Evolutionary conservation across 1,284 basidiomycete species (phyloP).

Genomic region (Coriolopsis trogii): DNA sequence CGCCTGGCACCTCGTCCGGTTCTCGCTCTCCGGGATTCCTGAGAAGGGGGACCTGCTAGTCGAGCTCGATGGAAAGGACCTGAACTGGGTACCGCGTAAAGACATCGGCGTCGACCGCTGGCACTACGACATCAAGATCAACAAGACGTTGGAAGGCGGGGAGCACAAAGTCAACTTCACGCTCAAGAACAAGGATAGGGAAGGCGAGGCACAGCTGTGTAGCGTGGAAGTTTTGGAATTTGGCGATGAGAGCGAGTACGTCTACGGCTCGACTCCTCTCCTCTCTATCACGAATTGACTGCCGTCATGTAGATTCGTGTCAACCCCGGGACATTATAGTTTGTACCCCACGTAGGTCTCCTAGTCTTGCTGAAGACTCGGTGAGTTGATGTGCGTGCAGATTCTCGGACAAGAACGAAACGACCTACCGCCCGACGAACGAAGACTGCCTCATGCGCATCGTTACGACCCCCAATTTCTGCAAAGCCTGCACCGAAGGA

Average conservation of each 20-base stretch:
- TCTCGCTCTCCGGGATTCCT: conserved; percentile 81
- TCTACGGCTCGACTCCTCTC: not conserved
- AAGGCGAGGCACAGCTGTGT: conserved; percentile 71
- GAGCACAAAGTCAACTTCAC: conserved; percentile 60
- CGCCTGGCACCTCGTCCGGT: conserved; percentile 63
- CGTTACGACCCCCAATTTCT: conserved; percentile 73
- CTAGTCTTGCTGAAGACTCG: not conserved
- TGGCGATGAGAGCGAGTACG: conserved; percentile 65
- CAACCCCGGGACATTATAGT: conserved; percentile 61
- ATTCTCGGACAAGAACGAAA: conserved; percentile 61
- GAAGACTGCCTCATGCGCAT: conserved; percentile 85
- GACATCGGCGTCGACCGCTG: conserved; percentile 69
- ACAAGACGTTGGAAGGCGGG: conserved; percentile 46
- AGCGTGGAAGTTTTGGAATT: conserved; percentile 81
- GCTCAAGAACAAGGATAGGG: conserved; percentile 51
- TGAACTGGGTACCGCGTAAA: conserved; percentile 58
- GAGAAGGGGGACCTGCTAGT: conserved; percentile 56
- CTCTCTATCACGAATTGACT: not conserved
- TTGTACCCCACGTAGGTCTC: conserved; percentile 71
- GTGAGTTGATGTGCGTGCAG: conserved; percentile 34
- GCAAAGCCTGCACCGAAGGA: conserved; percentile 73
- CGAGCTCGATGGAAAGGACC: conserved; percentile 60
- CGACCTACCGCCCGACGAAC: conserved; percentile 77
- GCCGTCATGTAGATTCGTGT: conserved; percentile 56
- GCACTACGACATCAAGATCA: conserved; percentile 65